Conservation (phyloP, 2,329 filamentous ascomycete genomes). For the Monosporascus cannonballus region DNA sequence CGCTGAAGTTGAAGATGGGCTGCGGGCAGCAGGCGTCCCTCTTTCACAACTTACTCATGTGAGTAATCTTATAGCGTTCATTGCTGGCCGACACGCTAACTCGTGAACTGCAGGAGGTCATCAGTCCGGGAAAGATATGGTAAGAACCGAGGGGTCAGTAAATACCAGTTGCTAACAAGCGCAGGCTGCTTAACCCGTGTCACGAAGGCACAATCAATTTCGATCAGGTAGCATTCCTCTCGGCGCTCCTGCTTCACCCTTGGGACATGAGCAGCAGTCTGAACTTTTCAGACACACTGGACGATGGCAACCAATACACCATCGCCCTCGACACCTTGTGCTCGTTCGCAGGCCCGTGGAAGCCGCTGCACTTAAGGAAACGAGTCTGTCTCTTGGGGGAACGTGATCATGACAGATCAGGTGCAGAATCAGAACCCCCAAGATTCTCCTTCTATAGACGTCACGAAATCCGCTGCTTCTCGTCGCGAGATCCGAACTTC, state of each 20-base stretch:
- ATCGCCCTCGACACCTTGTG: background rate
- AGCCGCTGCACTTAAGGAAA: background rate
- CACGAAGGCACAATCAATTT: background rate
- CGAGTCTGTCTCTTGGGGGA: background rate
- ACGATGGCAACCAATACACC: background rate
- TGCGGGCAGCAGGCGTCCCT: background rate
- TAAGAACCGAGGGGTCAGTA: background rate
- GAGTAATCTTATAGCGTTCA: background rate
- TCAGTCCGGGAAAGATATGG: background rate
- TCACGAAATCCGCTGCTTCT: background rate
- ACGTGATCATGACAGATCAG: background rate
- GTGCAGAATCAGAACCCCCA: background rate
- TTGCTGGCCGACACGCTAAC: background rate
- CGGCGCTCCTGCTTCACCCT: background rate
- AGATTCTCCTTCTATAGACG: background rate
- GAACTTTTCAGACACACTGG: background rate
- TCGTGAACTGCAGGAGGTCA: background rate
- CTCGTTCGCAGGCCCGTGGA: background rate
- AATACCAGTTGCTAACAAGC: background rate
- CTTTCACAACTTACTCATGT: background rate
- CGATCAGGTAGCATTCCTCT: background rate
- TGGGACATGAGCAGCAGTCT: background rate
- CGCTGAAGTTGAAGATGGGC: background rate
- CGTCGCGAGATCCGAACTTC: background rate
- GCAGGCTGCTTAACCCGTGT: background rate